Base-by-base conservation (phyloP, 1,139 yeast species). In the Geotrichum macrosporum region DNA sequence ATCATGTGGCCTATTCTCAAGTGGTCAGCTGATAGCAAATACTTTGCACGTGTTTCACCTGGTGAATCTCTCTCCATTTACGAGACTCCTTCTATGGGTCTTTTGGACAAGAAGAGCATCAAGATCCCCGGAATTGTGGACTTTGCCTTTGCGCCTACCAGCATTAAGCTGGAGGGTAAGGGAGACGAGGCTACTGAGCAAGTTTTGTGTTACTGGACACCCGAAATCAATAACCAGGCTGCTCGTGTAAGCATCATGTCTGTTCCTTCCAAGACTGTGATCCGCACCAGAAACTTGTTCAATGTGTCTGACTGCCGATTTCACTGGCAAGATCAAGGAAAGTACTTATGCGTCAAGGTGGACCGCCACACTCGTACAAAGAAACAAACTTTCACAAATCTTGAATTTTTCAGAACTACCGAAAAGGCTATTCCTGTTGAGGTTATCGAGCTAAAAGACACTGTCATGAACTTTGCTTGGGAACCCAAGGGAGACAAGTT, bases 1-100 rank as follows among this genome's bases (percentile, higher is more conserved):
- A 80, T 87, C 80, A 81, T 84, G 56, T 92, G 99, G 99, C 99
- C 99, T 43, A 78, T 92, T 64, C 84, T 94, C 65, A 89, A 88
- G 70, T 94, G 98, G 97, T 87, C 97, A 39, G 76, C 74, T 60
- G 94, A 94, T 69, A 96, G 87, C 69, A 82, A 80, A 68, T 94
- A 82, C 73, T 86, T 95, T 72, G 97, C 96, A 50, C 84, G 98
- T 72, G 80, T 86, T 68, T 92, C 92, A 47, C 95, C 95, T 49
- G 94, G 86, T 56, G 96, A 95, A 48, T 64, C 66, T 24, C 74
- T 94, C 58, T 92, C 95, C 43, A 77, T 94, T 55, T 94, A 89
- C 68, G 87, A 82, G 56, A 61, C 77, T 21, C 81, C 80, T 48
- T 76, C 87, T 43, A 80, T 85, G 64, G 75, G 81, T 40, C 81